phyloP scores from a whole-genome alignment of 2,329 filamentous ascomycete genomes.

The Alternaria angustiovoidea region DNA sequence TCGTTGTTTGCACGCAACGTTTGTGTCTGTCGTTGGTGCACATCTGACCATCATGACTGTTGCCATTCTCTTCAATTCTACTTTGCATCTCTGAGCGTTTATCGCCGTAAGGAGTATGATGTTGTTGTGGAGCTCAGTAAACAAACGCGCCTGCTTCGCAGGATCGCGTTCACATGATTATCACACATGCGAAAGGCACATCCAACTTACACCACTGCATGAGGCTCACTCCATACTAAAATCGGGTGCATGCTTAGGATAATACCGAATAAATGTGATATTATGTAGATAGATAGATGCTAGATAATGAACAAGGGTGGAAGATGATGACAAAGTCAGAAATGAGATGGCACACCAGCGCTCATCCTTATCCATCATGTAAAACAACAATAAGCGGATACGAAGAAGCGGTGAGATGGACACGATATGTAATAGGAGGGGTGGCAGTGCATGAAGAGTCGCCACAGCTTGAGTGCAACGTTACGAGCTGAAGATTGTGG shows the following conservation, averaged over 20 bases:
- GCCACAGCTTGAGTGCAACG: neutral
- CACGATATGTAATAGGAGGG: neutral
- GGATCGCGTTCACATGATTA: neutral
- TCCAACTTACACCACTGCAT: neutral
- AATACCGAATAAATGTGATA: neutral
- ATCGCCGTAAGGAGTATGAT: neutral
- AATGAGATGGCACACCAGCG: neutral
- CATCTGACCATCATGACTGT: neutral
- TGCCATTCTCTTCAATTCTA: neutral
- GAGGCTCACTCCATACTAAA: neutral
- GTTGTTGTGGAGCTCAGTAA: neutral
- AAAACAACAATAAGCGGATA: constrained; percentile 14
- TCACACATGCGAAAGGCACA: neutral
- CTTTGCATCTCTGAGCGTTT: neutral
- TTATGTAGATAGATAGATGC: neutral
- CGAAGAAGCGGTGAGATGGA: neutral
- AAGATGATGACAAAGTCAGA: neutral
- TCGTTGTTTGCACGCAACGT: neutral
- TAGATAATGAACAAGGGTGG: neutral
- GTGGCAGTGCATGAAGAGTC: neutral
- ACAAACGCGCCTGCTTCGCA: neutral
- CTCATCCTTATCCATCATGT: constrained; percentile 18
- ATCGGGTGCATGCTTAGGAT: no score
- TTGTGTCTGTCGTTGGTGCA: neutral
- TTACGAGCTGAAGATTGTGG: constrained; percentile 1